Evolutionary conservation across 2,329 filamentous ascomycete species (phyloP), one percentile per base, ranked within the genome.

Genomic region (Microsporum canis): DNA sequence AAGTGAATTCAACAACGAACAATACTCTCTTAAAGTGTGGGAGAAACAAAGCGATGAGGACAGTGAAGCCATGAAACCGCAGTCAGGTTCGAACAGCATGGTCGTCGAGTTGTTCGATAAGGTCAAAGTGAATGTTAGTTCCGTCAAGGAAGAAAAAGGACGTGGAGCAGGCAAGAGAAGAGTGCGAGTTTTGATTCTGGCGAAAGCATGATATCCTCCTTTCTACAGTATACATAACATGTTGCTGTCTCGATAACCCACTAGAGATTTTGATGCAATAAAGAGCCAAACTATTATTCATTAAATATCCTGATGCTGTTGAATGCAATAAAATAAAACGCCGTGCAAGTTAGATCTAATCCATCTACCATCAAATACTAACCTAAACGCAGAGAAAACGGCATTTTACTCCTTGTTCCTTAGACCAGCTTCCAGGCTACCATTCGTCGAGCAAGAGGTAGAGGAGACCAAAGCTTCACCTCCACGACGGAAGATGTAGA

Each of bases 21-120:
- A 88, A 62, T 99, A 95, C 74, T 83, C 84, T 53, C 79, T 99
- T 41, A 82, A 76, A 43, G 78, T 85, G 36, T 79, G 76, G 65
- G 80, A 82, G 55, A 78, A 78, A 66, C 83, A 84, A 47, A 77
- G 77, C 66, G 82, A 83, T 3, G 79, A 74, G 56, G 82, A 83
- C 75, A 41, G 56, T 34, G 62, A 38, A 12, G 51, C 2, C 29
- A 33, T 79, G 6, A 36, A 49, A 17, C 14, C 65, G 63, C 85
- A 66, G 41, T 17, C 43, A 31, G 66, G 10, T 10, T 69, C 69
- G 31, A 69, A 71, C 6, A 65, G 68, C 45, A 75, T 80, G 64
- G 80, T 75, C 65, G 82, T 96, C 1, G 90, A 95, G 73, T 77
- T 99, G 63, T 99, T 99, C 80, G 85, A 94, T 73, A 95, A 92